Percentiles rank a stretch among this genome's conserved stretches.
phyloP scores from a whole-genome alignment of 805 yeast genomes.

The Candida mattraensis region DNA sequence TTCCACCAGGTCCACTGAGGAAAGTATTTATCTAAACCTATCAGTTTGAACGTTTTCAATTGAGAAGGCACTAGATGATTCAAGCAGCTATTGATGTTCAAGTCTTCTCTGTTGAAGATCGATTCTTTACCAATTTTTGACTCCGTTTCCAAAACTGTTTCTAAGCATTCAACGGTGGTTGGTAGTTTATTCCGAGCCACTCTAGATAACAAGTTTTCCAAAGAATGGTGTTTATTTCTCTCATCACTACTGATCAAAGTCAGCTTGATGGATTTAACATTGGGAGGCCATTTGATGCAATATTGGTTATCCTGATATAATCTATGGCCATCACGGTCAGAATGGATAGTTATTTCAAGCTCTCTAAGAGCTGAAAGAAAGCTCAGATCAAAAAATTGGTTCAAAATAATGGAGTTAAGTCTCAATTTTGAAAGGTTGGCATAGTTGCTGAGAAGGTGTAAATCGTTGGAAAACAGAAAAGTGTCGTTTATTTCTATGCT shows the following conservation, averaged over 20 bases:
- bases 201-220: conserved; percentile 8
- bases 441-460: conserved; percentile 2
- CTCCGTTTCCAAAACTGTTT: conserved; percentile 6
- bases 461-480: conserved; percentile 6
- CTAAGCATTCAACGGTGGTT: conserved; percentile 1
- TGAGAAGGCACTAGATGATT: conserved; percentile 8
- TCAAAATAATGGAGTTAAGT: conserved; percentile 2
- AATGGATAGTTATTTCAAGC: conserved; percentile 9
- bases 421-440: conserved; percentile 4
- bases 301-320: background rate
- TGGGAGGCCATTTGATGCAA: conserved; percentile 12
- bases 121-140: conserved; percentile 15
- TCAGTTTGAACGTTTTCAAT: conserved; percentile 4
- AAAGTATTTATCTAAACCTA: conserved; percentile 14
- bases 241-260: conserved; percentile 13
- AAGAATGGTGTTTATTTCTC: conserved; percentile 6
- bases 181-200: conserved; percentile 9
- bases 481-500: conserved; percentile 3
- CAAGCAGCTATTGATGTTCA: conserved; percentile 6
- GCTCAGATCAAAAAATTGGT: conserved; percentile 1
- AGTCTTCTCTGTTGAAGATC: conserved; percentile 8
- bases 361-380: background rate
- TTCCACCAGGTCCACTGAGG: conserved; percentile 21
- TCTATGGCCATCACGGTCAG: conserved; percentile 4
- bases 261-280: conserved; percentile 2